Percentiles rank a stretch among this genome's conserved stretches.
Conservation (phyloP, 148 eudicot genomes). For the Nepenthes mirabilis region DNA sequence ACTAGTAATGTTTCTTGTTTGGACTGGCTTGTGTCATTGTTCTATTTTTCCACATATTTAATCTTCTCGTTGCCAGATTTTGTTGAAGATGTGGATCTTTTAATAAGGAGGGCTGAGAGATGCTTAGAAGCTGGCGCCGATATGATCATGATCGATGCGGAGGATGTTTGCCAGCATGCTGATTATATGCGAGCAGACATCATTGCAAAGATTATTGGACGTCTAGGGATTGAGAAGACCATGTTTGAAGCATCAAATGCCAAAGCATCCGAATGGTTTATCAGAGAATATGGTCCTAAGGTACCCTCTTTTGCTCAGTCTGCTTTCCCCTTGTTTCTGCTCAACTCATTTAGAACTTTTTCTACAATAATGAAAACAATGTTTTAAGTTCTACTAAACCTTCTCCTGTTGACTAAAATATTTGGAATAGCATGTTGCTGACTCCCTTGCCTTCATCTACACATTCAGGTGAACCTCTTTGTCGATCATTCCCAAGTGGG, state of each 20-base stretch:
- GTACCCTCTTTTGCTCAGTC: conserved; percentile 16
- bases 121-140: conserved; percentile 98
- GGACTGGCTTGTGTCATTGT: neutral
- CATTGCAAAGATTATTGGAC: conserved; percentile 73
- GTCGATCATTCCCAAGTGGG: conserved; percentile 90
- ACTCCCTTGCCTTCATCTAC: neutral
- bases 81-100: conserved; percentile 75
- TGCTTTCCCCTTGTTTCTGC: neutral
- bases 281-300: conserved; percentile 82
- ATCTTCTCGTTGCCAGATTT: conserved; percentile 31
- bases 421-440: neutral
- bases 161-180: conserved; percentile 60
- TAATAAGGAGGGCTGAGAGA: conserved; percentile 81
- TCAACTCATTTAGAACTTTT: no score
- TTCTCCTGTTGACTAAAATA: neutral
- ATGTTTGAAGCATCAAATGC: conserved; percentile 90
- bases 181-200: conserved; percentile 65
- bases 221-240: conserved; percentile 78
- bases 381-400: neutral
- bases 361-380: no score
- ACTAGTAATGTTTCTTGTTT: no score
- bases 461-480: conserved; percentile 70
- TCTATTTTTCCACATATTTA: neutral
- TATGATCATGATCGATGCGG: conserved; percentile 87
- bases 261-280: conserved; percentile 79